Evolutionary conservation across 768 basidiomycete genomes (phyloP), one percentile per base, ranked within the genome.

Genomic region (Hygrocybe coccinea): DNA sequence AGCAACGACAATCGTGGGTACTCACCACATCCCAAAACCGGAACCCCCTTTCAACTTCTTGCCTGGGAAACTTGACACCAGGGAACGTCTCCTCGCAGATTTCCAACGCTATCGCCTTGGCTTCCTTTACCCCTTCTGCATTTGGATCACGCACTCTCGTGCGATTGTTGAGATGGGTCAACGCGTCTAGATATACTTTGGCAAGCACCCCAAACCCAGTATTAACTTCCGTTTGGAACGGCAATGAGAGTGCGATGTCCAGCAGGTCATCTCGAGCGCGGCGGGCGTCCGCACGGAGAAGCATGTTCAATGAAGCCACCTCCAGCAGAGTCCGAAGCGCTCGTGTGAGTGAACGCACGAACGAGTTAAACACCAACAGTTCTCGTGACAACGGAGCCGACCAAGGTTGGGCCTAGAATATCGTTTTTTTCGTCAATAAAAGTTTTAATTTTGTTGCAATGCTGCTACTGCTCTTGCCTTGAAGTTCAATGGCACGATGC

Each of bases 11-110:
- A 49, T 62, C 56, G 21, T 49, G 53, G 46, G 55, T 36, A 83
- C 93, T 74, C 67, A 97, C 95, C 71, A 95, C 81, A 69, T 97
- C 93, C 95, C 95, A 99, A 79, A 98, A 99, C 65, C 95, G 79
- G 79, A 99, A 97, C 5, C 95, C 95, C 49, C 95, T 76, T 71
- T 97, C 93, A 56, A 99, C 89, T 78, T 98, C 95, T 58, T 75
- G 75, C 72, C 86, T 84, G 3, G 95, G 91, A 55, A 65, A 70
- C 77, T 94, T 95, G 62, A 99, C 91, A 19, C 91, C 93, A 17
- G 87, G 82, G 79, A 98, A 97, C 54, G 90, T 93, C 67, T 94
- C 89, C 64, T 97, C 94, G 67, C 95, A 89, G 62, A 95, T 86
- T 59, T 88, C 89, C 41, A 97, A 79, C 46, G 94, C 94, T 77